A percentile compares a stretch with the other conserved stretches of the same genome.
phyloP scores from a whole-genome alignment of 140 eudicot genomes.

The Oenanthe javanica region DNA sequence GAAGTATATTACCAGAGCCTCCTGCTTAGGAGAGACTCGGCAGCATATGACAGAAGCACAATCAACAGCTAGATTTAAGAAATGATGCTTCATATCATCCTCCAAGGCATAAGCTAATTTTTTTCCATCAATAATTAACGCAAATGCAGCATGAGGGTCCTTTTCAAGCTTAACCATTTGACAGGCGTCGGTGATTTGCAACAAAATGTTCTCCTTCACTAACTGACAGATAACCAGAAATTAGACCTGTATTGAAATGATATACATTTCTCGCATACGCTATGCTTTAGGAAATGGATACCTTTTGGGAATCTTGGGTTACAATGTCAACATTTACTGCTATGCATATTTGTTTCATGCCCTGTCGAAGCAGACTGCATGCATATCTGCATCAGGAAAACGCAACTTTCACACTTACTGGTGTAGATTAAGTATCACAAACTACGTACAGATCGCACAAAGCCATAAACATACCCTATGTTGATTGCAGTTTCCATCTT shows the following conservation, averaged over 20 bases:
- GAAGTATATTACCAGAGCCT: constrained; percentile 59
- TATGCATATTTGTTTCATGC: constrained; percentile 90
- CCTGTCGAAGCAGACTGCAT: constrained; percentile 94
- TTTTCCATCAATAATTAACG: constrained; percentile 90
- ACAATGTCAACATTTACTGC: constrained; percentile 47
- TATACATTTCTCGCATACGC: not conserved
- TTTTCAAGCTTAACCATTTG: constrained; percentile 88
- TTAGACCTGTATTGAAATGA: constrained; percentile 1
- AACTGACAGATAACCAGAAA: constrained; percentile 37
- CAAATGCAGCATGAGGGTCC: constrained; percentile 94
- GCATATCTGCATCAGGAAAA: constrained; percentile 50
- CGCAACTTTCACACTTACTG: not conserved
- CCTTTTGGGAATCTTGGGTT: constrained; percentile 50
- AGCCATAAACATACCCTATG: constrained; percentile 60
- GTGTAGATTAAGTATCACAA: not conserved
- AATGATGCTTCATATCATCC: constrained; percentile 68
- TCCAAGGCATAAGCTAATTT: constrained; percentile 69
- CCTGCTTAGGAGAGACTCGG: constrained; percentile 93
- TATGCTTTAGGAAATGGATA: constrained; percentile 15
- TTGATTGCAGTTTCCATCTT: constrained; percentile 98
- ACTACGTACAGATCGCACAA: not conserved
- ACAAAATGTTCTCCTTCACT: constrained; percentile 49
- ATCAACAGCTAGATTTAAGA: constrained; percentile 70
- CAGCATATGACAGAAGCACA: constrained; percentile 99
- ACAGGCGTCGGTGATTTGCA: constrained; percentile 71